These are phyloP conservation scores for Xerocomellus chrysenteron DNA, from an alignment of 768 basidiomycete species.

Conservation along the genomic window DNA sequence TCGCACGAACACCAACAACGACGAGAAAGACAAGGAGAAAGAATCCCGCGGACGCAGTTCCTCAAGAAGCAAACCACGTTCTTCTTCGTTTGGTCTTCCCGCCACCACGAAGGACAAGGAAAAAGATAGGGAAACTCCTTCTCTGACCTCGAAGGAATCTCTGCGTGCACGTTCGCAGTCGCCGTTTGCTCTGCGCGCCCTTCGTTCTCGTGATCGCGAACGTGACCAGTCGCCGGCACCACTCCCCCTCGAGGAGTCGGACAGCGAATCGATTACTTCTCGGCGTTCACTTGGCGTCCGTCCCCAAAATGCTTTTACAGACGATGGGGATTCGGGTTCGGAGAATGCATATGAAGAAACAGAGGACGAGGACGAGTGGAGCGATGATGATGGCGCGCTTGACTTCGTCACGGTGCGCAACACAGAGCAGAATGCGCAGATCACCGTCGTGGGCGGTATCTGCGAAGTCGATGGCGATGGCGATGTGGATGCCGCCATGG, in stretches of 20 bases:
- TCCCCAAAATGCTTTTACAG: slow-evolving; percentile 63
- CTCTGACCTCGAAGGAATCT: slow-evolving; percentile 45
- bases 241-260: slow-evolving; percentile 55
- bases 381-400: slow-evolving; percentile 55
- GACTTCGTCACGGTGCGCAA: slow-evolving; percentile 85
- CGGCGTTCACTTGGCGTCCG: slow-evolving; percentile 42
- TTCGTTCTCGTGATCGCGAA: slow-evolving; percentile 54
- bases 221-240: slow-evolving; percentile 57
- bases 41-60: slow-evolving; percentile 54
- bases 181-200: slow-evolving; percentile 74
- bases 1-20: slow-evolving; percentile 45
- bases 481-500: slow-evolving; percentile 55
- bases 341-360: slow-evolving; percentile 50
- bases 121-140: slow-evolving; percentile 36
- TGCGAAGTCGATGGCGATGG: slow-evolving; percentile 39
- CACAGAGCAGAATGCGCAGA: slow-evolving; percentile 78
- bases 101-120: slow-evolving; percentile 32
- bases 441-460: slow-evolving; percentile 30
- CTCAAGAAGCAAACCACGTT: slow-evolving; percentile 43
- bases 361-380: slow-evolving; percentile 59
- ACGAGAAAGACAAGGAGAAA: slow-evolving; percentile 43
- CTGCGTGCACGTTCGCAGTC: slow-evolving; percentile 74
- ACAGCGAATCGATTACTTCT: slow-evolving; percentile 40
- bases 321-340: slow-evolving; percentile 63
- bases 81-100: slow-evolving; percentile 47